Conservation (phyloP, 108 stramenopile species). For the Nitzschia sp. region DNA sequence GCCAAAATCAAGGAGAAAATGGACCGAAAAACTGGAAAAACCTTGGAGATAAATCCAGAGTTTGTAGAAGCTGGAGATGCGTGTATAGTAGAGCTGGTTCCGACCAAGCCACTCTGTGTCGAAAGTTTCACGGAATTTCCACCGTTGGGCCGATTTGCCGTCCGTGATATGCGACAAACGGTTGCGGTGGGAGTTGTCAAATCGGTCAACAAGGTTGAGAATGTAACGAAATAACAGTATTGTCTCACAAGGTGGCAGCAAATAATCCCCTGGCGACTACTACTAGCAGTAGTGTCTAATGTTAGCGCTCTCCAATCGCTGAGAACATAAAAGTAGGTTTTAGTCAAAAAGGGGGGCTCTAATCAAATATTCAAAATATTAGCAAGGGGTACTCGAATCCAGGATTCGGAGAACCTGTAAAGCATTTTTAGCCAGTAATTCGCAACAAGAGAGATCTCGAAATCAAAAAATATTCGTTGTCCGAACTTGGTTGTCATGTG, state of each 20-base stretch:
- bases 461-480: too few species aligned
- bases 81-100: conserved; percentile 86
- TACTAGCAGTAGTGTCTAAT: too few species aligned
- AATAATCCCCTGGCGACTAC: too few species aligned
- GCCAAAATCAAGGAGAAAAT: conserved; percentile 87
- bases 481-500: conserved; percentile 41
- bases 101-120: conserved; percentile 89
- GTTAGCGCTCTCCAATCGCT: too few species aligned
- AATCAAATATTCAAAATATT: too few species aligned
- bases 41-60: conserved; percentile 84
- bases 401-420: neutral
- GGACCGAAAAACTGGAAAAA: conserved; percentile 89
- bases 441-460: neutral
- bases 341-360: too few species aligned
- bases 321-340: too few species aligned
- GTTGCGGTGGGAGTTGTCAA: conserved; percentile 97
- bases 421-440: neutral
- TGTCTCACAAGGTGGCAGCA: too few species aligned
- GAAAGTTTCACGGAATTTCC: conserved; percentile 92
- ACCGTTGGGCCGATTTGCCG: conserved; percentile 92
- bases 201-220: conserved; percentile 51
- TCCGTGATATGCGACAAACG: conserved; percentile 86
- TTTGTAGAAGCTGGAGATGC: conserved; percentile 91
- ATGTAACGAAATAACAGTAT: neutral
- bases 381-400: too few species aligned